Conservation (phyloP, 202 grass and related monocot species). For the Zoysia matrella region DNA sequence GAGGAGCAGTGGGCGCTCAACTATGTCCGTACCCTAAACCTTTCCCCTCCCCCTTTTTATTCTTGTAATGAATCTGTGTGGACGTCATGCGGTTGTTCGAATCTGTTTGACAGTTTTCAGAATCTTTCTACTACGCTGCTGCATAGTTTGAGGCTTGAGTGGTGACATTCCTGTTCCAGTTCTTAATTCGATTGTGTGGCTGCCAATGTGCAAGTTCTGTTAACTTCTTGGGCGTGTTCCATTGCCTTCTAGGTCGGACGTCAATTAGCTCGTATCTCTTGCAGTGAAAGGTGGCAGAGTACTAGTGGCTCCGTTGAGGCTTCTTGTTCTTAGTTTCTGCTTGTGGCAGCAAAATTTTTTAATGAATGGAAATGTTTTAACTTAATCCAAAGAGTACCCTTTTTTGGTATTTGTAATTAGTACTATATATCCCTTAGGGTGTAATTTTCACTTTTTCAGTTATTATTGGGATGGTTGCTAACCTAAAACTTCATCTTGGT, state of each 20-base stretch:
- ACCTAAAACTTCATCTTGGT: background rate
- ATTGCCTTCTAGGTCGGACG: background rate
- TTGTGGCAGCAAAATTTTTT: background rate
- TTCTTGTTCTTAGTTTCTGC: background rate
- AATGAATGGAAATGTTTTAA: background rate
- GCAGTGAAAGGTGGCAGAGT: background rate
- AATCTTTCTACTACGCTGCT: background rate
- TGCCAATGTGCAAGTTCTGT: background rate
- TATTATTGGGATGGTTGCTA: background rate
- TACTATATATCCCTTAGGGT: conserved; percentile 5
- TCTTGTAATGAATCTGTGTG: background rate
- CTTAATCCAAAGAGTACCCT: background rate
- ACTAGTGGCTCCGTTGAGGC: background rate
- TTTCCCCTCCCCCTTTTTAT: background rate
- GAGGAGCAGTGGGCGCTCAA: conserved; percentile 71
- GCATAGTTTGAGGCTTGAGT: background rate
- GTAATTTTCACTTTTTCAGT: background rate
- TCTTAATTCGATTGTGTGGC: background rate
- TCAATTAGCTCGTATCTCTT: background rate
- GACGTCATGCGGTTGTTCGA: background rate
- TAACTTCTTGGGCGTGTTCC: background rate
- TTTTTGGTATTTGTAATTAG: background rate
- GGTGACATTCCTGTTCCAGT: background rate
- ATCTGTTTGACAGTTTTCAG: background rate
- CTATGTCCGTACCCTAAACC: conserved; percentile 38